Percentiles rank a stretch among this genome's conserved stretches.
phyloP scores from a whole-genome alignment of 2,329 filamentous ascomycete species.

The Epicoccum sorghinum region DNA sequence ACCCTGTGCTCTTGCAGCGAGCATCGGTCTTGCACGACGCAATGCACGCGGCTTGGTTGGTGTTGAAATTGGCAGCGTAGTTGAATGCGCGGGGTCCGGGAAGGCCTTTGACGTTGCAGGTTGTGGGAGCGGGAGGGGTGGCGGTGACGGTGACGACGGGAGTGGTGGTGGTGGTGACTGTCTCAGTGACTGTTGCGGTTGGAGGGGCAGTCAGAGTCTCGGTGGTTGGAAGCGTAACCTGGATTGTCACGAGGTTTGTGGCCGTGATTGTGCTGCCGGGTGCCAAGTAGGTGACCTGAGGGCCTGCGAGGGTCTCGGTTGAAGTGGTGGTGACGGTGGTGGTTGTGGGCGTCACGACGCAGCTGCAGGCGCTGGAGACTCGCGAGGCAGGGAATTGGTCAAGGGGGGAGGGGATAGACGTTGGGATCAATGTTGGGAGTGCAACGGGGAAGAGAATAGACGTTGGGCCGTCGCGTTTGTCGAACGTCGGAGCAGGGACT shows the following conservation, averaged over 20 bases:
- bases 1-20: not conserved
- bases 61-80: not conserved
- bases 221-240: too few species aligned
- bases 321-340: not conserved
- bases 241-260: not conserved
- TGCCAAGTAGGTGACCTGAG: not conserved
- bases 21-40: not conserved
- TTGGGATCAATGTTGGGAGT: not conserved
- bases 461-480: not conserved
- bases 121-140: not conserved
- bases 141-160: not conserved
- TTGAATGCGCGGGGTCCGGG: not conserved
- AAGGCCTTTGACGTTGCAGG: not conserved
- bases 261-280: not conserved
- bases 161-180: not conserved
- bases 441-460: not conserved
- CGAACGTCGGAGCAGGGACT: not conserved
- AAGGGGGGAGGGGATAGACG: not conserved
- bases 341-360: not conserved
- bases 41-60: not conserved
- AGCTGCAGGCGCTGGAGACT: not conserved
- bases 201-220: too few species aligned
- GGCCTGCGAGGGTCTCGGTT: not conserved
- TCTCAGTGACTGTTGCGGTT: not conserved
- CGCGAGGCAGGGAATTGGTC: not conserved